Conservation (phyloP, 1,284 basidiomycete genomes). For the Neolentinus lepideus region DNA sequence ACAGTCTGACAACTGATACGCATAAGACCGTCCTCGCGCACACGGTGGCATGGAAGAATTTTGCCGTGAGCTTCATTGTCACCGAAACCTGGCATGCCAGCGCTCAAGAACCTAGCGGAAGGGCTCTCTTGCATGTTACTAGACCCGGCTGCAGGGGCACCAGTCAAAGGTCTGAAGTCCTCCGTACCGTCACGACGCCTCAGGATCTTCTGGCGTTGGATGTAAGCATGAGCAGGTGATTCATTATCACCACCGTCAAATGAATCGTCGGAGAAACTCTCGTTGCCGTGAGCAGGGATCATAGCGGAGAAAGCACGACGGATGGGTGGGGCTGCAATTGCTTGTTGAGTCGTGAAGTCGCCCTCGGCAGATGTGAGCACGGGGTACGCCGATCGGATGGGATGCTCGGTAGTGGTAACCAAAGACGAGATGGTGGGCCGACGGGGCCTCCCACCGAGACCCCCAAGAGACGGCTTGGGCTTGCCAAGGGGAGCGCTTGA, state of each 20-base stretch:
- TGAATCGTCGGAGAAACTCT: constrained; percentile 40
- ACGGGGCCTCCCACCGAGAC: constrained; percentile 52
- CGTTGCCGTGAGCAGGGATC: constrained; percentile 40
- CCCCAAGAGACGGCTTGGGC: constrained; percentile 51
- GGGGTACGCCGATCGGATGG: constrained; percentile 28
- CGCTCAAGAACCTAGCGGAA: constrained; percentile 44
- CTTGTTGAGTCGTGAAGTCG: constrained; percentile 9
- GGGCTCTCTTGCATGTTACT: constrained; percentile 45
- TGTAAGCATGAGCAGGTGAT: constrained; percentile 69
- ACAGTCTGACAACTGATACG: constrained; percentile 81
- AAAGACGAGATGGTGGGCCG: constrained; percentile 64
- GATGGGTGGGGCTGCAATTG: constrained; percentile 26
- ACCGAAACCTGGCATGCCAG: constrained; percentile 76
- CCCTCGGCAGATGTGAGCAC: constrained; percentile 6
- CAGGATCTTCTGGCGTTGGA: constrained; percentile 67
- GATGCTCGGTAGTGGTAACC: constrained; percentile 35
- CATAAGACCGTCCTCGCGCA: constrained; percentile 93
- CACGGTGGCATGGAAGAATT: constrained; percentile 88
- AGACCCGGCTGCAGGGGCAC: constrained; percentile 41
- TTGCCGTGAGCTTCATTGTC: constrained; percentile 91
- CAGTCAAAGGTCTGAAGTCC: constrained; percentile 64
- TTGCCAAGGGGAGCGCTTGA: constrained; percentile 35
- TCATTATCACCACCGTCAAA: constrained; percentile 61
- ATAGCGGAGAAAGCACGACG: constrained; percentile 73
- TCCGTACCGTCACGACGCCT: constrained; percentile 73